Base-by-base conservation (phyloP, 805 yeast species). In the Candida incommunis region DNA sequence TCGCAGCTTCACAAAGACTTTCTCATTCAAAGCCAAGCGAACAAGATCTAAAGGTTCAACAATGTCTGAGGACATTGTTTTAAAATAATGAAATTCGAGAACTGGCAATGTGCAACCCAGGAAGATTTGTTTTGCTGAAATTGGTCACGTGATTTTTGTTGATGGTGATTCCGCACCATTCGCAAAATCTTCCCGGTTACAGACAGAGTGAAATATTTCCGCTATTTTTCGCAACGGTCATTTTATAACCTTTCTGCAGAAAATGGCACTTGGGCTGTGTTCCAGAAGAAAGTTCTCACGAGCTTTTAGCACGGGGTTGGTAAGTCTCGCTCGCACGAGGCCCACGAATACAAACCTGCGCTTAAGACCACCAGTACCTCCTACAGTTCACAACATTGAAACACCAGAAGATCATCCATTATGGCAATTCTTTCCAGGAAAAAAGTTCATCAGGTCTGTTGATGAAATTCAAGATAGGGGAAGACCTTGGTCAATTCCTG, bases 41-140 rank as follows among this genome's bases (percentile, higher is more conserved):
- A 92, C 77, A 54, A 88, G 71, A 58, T 90, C 96, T 47, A 92
- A 74, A n/a, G 99, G 98, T 54, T 86, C 95, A 23, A 78, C 48
- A 53, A 55, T 54, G 21, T 18, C 3, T 24, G 21, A 27, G 64
- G 70, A 43, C 67, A 31, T 31, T 31, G 7, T 25, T 7, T 25
- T n/a, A n/a, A n/a, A n/a, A n/a, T n/a, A n/a, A n/a, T n/a, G n/a
- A n/a, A n/a, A n/a, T n/a, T n/a, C n/a, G n/a, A n/a, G n/a, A n/a
- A n/a, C n/a, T n/a, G n/a, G n/a, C n/a, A n/a, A n/a, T n/a, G n/a
- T n/a, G n/a, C n/a, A n/a, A n/a, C n/a, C n/a, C n/a, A n/a, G n/a
- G n/a, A n/a, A n/a, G n/a, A n/a, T n/a, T n/a, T n/a, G n/a, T n/a
- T n/a, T n/a, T n/a, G n/a, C n/a, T n/a, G n/a, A n/a, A n/a, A n/a